Base-by-base conservation (phyloP, 2,329 filamentous ascomycete species). In the Penicillium sp. region DNA sequence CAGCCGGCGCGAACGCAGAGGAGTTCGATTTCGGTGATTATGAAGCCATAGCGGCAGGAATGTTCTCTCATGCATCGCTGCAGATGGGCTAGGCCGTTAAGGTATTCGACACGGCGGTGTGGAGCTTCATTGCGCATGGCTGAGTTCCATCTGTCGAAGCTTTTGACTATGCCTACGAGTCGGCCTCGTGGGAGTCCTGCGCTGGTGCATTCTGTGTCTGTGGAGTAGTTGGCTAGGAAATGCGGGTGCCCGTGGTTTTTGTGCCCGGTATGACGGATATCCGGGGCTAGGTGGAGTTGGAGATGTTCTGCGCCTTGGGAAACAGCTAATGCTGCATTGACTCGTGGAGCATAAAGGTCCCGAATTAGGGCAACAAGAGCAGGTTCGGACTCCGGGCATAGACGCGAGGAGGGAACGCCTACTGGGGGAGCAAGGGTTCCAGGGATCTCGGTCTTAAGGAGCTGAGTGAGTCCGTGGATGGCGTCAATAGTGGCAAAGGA, bases 1-100 rank as follows among this genome's bases (percentile, higher is more conserved):
- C 76, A 79, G 52, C 93, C 92, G 64, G 90, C 90, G 68, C 93
- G 90, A 1, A 96, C 91, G 66, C 95, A 87, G 39, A 97, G 88
- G 9, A 97, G 87, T 78, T 98, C 93, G 67, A 96, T 96, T 77
- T 97, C 93, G 1, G 91, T 97, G 70, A 97, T 87, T 74, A 98
- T 93, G 81, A 96, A 98, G 54, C 93, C 93, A 74, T 97, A 98
- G 57, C 93, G 88, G 72, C 91, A 96, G 64, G 88, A 87, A 77
- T 96, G 90, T 77, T 96, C 91, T 74, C 93, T 91, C 91, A 97
- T 96, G 70, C 88, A 87, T 71, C 90, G 86, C 76, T 98, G 93
- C 45, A 97, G 81, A 67, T 96, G 91, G 0, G 92, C 84, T 5
- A 98, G 85, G 1, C 91, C 91, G 50, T 90, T 88, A 21, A 97